These are phyloP conservation scores for Lachancea thermotolerans DNA, from an alignment of 805 yeast species.

Conservation along the genomic window DNA sequence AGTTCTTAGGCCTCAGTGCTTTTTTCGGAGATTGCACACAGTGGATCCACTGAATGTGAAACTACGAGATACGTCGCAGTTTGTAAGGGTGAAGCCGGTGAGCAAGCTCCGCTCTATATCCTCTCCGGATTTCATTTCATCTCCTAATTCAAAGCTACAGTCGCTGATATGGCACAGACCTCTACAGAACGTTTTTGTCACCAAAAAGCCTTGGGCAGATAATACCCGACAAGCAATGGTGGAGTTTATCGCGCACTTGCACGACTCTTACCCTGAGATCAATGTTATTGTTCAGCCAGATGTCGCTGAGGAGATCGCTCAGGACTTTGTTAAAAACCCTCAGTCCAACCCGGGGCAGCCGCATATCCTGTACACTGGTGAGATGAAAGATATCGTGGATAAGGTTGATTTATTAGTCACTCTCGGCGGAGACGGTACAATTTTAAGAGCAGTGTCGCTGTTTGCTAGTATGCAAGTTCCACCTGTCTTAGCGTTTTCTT, in stretches of 20 bases:
- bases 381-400: slow-evolving; percentile 45
- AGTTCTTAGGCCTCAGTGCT: neutral
- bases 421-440: slow-evolving; percentile 96
- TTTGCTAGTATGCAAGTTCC: slow-evolving; percentile 72
- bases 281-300: slow-evolving; percentile 74
- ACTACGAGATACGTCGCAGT: slow-evolving; percentile 15
- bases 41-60: slow-evolving; percentile 13
- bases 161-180: slow-evolving; percentile 66
- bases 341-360: slow-evolving; percentile 28
- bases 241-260: slow-evolving; percentile 54
- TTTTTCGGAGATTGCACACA: slow-evolving; percentile 6
- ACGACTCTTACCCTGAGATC: slow-evolving; percentile 56
- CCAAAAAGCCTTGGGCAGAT: slow-evolving; percentile 77
- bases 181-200: slow-evolving; percentile 66
- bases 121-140: slow-evolving; percentile 46
- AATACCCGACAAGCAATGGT: slow-evolving; percentile 61
- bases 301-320: slow-evolving; percentile 60
- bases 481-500: slow-evolving; percentile 79
- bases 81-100: slow-evolving; percentile 30
- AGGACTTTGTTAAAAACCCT: slow-evolving; percentile 21
- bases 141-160: slow-evolving; percentile 55
- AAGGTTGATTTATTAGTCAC: slow-evolving; percentile 80
- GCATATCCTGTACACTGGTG: slow-evolving; percentile 51
- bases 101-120: slow-evolving; percentile 26
- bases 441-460: slow-evolving; percentile 71